Base-by-base conservation (phyloP, 106 monocot genomes). In the Platanthera guangdongensis region DNA sequence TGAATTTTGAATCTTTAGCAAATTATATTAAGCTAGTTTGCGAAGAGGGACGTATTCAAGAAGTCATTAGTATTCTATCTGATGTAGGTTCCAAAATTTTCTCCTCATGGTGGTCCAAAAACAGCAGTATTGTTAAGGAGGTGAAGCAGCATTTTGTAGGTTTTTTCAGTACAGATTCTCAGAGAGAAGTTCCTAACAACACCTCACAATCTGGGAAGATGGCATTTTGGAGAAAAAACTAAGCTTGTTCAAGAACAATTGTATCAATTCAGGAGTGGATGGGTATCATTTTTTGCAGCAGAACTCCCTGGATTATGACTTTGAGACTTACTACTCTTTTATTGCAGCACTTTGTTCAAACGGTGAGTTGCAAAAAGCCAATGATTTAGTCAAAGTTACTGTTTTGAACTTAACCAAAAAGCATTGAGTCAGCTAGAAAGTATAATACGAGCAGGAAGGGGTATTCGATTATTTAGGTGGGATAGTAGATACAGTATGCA, bases 321-420 rank as follows among this genome's bases (percentile, higher is more conserved):
- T 94, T 80, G 85, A 92, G 22, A 52, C 82, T 51, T 94, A 81
- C 69, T 94, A 92, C 82, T 80, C 84, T 22, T 65, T 89, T 14
- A 82, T 99, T 77, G 80, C 84, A 39, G 86, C 89, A 51, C 83
- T 94, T 15, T 99, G 94, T 87, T 88, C 83, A 45, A 85, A 87
- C 75, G 94, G 94, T 46, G 90, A 99, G 47, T 57, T 92, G 53
- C 72, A 86, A 62, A 87, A 88, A 52, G 94, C 94, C 59, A 87
- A 84, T 68, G 74, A 9, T 80, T 57, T 81, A 54, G 80, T 87
- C 51, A 85, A 77, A 78, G 68, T 75, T 78, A 87, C 90, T 81
- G 59, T 88, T 78, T 45, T 49, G 57, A 78, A 78, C 75, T 85
- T 72, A 50, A 49, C 71, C 39, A 57, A 50, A 65, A 22, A 54